These are phyloP conservation scores for Podaxis rugospora DNA, from an alignment of 768 basidiomycete genomes.

Conservation along the genomic window DNA sequence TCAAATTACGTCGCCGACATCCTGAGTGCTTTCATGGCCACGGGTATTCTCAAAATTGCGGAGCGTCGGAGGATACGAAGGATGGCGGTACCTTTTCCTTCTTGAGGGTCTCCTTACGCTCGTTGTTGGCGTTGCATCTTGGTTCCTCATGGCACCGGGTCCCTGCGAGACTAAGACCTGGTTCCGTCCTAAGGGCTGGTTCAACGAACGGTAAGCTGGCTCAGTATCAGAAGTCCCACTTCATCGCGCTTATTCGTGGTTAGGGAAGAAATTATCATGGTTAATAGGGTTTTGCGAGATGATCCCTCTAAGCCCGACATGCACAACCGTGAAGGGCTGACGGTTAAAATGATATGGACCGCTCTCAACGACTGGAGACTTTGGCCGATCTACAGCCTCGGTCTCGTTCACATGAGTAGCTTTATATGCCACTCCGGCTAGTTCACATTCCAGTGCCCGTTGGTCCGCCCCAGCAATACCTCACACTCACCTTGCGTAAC, in stretches of 20 bases:
- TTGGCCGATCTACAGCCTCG: constrained; percentile 63
- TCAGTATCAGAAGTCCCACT: background rate
- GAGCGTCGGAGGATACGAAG: constrained; percentile 46
- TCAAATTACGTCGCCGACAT: constrained; percentile 54
- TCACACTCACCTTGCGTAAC: constrained; percentile 57
- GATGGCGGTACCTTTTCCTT: constrained; percentile 58
- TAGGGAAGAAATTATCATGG: constrained; percentile 62
- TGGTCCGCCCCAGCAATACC: constrained; percentile 55
- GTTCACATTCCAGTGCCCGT: constrained; percentile 40
- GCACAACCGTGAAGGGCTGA: constrained; percentile 69
- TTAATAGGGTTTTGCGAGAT: constrained; percentile 59
- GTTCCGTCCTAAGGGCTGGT: constrained; percentile 60
- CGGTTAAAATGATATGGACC: constrained; percentile 40
- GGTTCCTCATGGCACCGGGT: constrained; percentile 55
- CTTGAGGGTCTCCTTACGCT: constrained; percentile 50
- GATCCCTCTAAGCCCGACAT: constrained; percentile 65
- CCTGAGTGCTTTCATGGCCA: constrained; percentile 58
- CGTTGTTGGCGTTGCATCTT: constrained; percentile 44
- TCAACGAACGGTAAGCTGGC: constrained; percentile 33
- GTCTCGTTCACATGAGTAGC: constrained; percentile 49
- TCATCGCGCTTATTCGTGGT: background rate
- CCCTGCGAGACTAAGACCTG: constrained; percentile 62
- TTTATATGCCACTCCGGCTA: background rate
- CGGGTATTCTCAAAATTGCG: constrained; percentile 56
- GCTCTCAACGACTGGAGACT: constrained; percentile 56